phyloP scores from a whole-genome alignment of 495 filamentous ascomycete genomes.

The Poronia punctata region DNA sequence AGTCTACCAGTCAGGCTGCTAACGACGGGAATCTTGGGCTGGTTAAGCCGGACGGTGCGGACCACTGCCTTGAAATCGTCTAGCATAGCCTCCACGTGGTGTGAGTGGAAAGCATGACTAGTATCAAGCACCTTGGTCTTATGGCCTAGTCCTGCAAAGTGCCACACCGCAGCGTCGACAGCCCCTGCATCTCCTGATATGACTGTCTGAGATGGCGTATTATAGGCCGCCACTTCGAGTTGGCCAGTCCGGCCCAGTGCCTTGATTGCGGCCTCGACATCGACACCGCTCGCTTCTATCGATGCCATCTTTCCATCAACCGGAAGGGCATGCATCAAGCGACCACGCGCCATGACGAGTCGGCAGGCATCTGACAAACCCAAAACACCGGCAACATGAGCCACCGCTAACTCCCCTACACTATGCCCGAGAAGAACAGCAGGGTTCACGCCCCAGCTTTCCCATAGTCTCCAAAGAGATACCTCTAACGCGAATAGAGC shows the following conservation, averaged over 20 bases:
- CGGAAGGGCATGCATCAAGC: slow-evolving; percentile 22
- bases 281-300: slow-evolving; percentile 14
- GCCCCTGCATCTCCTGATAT: slow-evolving; percentile 19
- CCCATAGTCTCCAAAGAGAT: slow-evolving; percentile 19
- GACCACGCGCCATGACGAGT: slow-evolving; percentile 21
- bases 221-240: slow-evolving; percentile 18
- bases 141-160: slow-evolving; percentile 14
- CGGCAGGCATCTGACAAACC: slow-evolving; percentile 21
- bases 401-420: slow-evolving; percentile 22
- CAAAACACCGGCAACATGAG: slow-evolving; percentile 22
- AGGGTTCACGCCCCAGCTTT: slow-evolving; percentile 18
- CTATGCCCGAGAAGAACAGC: slow-evolving; percentile 22
- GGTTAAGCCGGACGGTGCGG: slow-evolving; percentile 17
- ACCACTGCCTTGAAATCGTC: slow-evolving; percentile 17
- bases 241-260: slow-evolving; percentile 8
- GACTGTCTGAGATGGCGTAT: slow-evolving; percentile 23
- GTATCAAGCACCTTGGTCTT: slow-evolving; percentile 16
- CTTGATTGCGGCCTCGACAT: slow-evolving; percentile 10
- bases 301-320: slow-evolving; percentile 16
- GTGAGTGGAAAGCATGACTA: slow-evolving; percentile 24
- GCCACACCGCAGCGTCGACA: slow-evolving; percentile 7
- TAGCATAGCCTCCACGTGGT: slow-evolving; percentile 21
- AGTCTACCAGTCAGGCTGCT: slow-evolving; percentile 24
- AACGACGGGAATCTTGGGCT: slow-evolving; percentile 17
- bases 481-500: slow-evolving; percentile 19